These are phyloP conservation scores for Pichia exigua DNA, from an alignment of 805 yeast genomes.

Conservation along the genomic window DNA sequence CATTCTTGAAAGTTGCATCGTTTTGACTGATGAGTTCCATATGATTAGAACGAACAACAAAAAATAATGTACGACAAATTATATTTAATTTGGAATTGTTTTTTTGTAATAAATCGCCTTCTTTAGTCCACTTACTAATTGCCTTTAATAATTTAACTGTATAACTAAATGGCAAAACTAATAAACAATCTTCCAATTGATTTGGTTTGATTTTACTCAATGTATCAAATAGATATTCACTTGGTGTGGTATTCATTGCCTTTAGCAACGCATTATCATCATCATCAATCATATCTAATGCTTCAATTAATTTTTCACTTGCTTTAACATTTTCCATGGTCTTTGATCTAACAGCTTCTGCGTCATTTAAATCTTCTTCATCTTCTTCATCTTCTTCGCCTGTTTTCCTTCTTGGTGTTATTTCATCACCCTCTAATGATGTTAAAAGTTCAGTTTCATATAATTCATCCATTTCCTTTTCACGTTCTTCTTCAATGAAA, in stretches of 20 bases:
- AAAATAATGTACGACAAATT: constrained; percentile 69
- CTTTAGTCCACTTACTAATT: constrained; percentile 64
- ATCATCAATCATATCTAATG: constrained; percentile 70
- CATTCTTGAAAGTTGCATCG: constrained; percentile 55
- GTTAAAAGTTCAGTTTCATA: constrained; percentile 76
- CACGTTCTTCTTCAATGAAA: constrained; percentile 95
- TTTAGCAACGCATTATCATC: constrained; percentile 71
- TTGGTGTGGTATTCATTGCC: constrained; percentile 67
- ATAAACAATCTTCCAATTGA: constrained; percentile 85
- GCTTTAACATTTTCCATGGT: constrained; percentile 89
- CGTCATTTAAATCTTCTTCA: constrained; percentile 43
- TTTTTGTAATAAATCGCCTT: constrained; percentile 34
- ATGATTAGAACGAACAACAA: constrained; percentile 65
- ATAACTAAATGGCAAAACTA: constrained; percentile 85
- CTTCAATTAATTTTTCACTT: constrained; percentile 89
- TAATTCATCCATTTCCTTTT: constrained; percentile 87
- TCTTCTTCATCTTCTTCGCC: constrained; percentile 30
- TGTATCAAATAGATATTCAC: constrained; percentile 68
- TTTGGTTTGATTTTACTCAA: constrained; percentile 66
- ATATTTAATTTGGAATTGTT: constrained; percentile 45
- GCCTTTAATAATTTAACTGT: constrained; percentile 63
- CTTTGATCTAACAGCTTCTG: constrained; percentile 65
- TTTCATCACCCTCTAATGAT: constrained; percentile 54
- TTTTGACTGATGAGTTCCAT: constrained; percentile 69
- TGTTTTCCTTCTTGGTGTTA: constrained; percentile 28